These are phyloP conservation scores for Pyrus pyrifolia DNA, from an alignment of 306 rosid genomes.

Conservation along the genomic window DNA sequence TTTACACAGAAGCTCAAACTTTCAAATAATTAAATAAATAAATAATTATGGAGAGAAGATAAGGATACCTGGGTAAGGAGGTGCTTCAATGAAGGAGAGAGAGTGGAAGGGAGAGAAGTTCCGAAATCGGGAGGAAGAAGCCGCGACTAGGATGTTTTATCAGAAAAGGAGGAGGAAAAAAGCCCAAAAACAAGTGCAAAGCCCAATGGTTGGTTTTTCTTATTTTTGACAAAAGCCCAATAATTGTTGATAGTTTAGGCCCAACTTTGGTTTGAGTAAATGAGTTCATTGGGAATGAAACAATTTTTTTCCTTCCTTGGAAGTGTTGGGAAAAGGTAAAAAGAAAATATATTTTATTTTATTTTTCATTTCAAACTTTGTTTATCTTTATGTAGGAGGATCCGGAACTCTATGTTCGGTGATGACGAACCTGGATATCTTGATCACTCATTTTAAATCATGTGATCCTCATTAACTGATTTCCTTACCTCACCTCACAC, in stretches of 20 bases:
- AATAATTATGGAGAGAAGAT: neutral
- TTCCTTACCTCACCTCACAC: fast-evolving
- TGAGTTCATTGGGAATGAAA: too few species aligned
- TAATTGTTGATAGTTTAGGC: neutral
- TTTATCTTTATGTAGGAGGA: too few species aligned
- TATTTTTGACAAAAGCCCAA: neutral
- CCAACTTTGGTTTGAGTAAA: neutral
- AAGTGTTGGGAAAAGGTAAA: neutral
- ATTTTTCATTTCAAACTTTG: neutral
- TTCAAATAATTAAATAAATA: neutral
- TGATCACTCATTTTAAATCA: too few species aligned
- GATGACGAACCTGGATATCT: too few species aligned
- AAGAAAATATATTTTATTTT: too few species aligned
- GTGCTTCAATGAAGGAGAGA: neutral
- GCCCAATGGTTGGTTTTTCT: neutral
- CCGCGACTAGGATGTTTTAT: neutral
- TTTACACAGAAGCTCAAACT: neutral
- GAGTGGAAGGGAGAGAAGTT: neutral
- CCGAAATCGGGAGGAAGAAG: neutral
- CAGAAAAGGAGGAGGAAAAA: too few species aligned
- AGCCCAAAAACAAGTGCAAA: neutral
- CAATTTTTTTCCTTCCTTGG: neutral
- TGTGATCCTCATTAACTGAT: too few species aligned
- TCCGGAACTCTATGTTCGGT: too few species aligned
- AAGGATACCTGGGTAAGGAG: neutral